Conservation (phyloP, 257 asterid species). For the Salvia miltiorrhiza region DNA sequence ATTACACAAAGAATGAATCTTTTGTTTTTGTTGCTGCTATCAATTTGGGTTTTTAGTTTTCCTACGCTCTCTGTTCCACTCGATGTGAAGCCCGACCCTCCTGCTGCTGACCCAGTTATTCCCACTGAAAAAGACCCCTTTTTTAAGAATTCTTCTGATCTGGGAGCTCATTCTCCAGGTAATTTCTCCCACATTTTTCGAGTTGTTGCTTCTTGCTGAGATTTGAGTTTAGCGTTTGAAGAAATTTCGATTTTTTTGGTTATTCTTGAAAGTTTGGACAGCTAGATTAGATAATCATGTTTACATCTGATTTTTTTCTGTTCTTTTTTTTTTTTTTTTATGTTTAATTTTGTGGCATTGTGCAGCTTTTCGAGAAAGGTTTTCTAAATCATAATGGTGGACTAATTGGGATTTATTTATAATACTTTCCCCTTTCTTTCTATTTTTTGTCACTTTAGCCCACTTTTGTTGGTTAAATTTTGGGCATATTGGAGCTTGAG, state of each 20-base stretch:
- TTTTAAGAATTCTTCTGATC: constrained; percentile 53
- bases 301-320: constrained; percentile 3
- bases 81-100: constrained; percentile 66
- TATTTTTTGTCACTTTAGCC: neutral
- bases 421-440: neutral
- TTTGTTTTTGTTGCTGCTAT: constrained; percentile 38
- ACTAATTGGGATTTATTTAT: constrained; percentile 3
- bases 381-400: constrained; percentile 1
- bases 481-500: neutral
- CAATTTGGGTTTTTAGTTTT: constrained; percentile 44
- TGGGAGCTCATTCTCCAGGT: constrained; percentile 73
- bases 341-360: neutral
- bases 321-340: neutral
- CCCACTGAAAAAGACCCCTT: constrained; percentile 79
- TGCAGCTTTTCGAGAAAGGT: constrained; percentile 21
- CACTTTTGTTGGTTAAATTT: neutral
- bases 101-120: constrained; percentile 82
- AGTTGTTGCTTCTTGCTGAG: constrained; percentile 1
- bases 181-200: neutral
- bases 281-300: constrained; percentile 17
- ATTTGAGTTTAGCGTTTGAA: neutral
- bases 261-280: neutral
- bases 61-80: constrained; percentile 53
- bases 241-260: neutral
- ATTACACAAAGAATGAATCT: constrained; percentile 37